These are phyloP conservation scores for Musa beccarii DNA, from an alignment of 176 grass and related monocot species.

Conservation along the genomic window DNA sequence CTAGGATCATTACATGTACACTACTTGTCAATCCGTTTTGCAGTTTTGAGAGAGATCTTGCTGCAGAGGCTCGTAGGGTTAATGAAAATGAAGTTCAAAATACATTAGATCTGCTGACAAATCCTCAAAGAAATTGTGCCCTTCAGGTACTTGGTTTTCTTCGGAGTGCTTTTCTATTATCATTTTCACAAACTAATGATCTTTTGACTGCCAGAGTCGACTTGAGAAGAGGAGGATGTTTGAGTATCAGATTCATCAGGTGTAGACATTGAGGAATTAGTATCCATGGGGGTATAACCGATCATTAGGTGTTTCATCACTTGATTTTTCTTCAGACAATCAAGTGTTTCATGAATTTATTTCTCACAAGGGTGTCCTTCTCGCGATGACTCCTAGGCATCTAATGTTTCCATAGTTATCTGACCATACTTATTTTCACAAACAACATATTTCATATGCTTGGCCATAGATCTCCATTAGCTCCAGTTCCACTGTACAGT, in stretches of 20 bases:
- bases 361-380: background rate
- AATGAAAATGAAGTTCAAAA: constrained; percentile 83
- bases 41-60: constrained; percentile 78
- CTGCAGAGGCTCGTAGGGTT: constrained; percentile 72
- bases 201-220: constrained; percentile 27
- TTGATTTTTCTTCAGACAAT: background rate
- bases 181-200: constrained; percentile 16
- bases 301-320: constrained; percentile 4
- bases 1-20: background rate
- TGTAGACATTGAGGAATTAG: background rate
- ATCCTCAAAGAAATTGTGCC: constrained; percentile 69
- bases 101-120: constrained; percentile 76
- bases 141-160: constrained; percentile 46
- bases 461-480: no score
- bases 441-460: no score
- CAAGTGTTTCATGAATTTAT: background rate
- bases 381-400: no score
- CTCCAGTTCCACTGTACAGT: background rate
- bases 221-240: constrained; percentile 25
- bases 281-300: background rate
- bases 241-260: background rate
- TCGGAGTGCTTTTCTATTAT: background rate
- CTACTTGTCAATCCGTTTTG: constrained; percentile 9
- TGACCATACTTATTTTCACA: no score
- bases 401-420: no score